phyloP scores from a whole-genome alignment of 2,329 filamentous ascomycete genomes.

The Juglanconis sp. region DNA sequence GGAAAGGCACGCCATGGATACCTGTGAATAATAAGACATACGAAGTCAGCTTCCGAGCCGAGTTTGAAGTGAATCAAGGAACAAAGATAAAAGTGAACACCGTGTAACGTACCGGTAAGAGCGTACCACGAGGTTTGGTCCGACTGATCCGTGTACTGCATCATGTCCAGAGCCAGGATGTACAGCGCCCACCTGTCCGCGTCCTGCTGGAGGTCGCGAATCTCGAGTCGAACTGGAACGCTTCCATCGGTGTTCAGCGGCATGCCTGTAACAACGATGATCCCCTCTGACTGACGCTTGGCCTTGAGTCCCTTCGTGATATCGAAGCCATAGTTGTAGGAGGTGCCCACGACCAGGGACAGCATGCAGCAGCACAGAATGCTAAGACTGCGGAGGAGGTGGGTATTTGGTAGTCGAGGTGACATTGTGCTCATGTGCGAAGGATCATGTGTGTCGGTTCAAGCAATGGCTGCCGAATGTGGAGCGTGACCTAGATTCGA shows the following conservation, averaged over 20 bases:
- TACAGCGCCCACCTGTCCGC: slow-evolving; percentile 72
- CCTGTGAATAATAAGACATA: slow-evolving; percentile 40
- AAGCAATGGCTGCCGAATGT: background rate
- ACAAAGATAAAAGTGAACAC: background rate
- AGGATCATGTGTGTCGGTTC: background rate
- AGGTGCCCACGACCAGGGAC: slow-evolving; percentile 19
- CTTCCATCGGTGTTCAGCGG: slow-evolving; percentile 28
- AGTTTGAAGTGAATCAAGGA: slow-evolving; percentile 2
- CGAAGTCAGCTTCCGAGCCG: slow-evolving; percentile 6
- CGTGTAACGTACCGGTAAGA: slow-evolving; percentile 59
- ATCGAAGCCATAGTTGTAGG: slow-evolving; percentile 54
- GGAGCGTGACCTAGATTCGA: background rate
- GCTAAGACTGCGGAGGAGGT: slow-evolving; percentile 8
- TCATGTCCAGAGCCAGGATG: slow-evolving; percentile 68
- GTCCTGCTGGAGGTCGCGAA: slow-evolving; percentile 63
- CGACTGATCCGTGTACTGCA: slow-evolving; percentile 65
- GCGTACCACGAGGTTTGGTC: slow-evolving; percentile 71
- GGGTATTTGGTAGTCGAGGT: background rate
- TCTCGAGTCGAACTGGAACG: slow-evolving; percentile 56
- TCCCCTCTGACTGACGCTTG: slow-evolving; percentile 36
- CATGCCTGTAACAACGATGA: slow-evolving; percentile 42
- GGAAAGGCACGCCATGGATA: slow-evolving; percentile 74
- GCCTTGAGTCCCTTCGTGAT: slow-evolving; percentile 30
- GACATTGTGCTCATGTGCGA: slow-evolving; percentile 1
- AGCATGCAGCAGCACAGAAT: slow-evolving; percentile 15